Conservation (phyloP, 768 basidiomycete genomes). For the Termitomyces sp. region DNA sequence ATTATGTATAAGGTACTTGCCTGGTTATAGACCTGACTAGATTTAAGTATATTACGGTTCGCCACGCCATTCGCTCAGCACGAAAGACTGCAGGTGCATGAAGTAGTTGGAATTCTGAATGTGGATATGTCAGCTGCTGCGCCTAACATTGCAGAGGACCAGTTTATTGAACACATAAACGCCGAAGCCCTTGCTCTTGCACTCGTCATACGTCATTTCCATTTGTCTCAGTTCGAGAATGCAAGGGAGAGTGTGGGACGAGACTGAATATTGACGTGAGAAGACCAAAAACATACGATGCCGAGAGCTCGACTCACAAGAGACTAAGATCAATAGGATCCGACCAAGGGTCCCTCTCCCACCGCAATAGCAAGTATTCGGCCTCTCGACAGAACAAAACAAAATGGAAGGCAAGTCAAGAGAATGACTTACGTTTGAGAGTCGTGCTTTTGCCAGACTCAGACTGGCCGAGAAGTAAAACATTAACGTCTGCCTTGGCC, state of each 20-base stretch:
- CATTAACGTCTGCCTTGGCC: constrained; percentile 59
- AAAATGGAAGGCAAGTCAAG: not conserved
- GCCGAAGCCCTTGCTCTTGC: not conserved
- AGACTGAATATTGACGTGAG: constrained; percentile 12
- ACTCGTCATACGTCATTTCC: not conserved
- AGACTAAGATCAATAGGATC: not conserved
- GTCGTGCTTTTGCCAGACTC: constrained; percentile 89
- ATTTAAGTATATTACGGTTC: constrained; percentile 84
- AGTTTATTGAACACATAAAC: not conserved
- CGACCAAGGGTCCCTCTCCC: not conserved
- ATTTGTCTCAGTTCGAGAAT: not conserved
- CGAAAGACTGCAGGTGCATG: constrained; percentile 74
- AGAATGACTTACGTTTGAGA: constrained; percentile 67
- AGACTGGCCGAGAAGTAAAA: constrained; percentile 81
- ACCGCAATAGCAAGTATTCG: not conserved
- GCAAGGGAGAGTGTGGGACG: constrained; percentile 10
- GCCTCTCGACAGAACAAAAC: not conserved
- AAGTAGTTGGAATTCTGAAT: constrained; percentile 75
- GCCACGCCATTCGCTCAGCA: constrained; percentile 80
- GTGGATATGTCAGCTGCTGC: constrained; percentile 5
- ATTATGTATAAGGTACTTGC: constrained; percentile 27
- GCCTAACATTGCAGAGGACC: not conserved
- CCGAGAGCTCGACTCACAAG: constrained; percentile 8
- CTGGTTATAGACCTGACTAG: constrained; percentile 77
- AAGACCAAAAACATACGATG: constrained; percentile 5